Conservation (phyloP, 345 rosid species). For the Pugionium cornutum region DNA sequence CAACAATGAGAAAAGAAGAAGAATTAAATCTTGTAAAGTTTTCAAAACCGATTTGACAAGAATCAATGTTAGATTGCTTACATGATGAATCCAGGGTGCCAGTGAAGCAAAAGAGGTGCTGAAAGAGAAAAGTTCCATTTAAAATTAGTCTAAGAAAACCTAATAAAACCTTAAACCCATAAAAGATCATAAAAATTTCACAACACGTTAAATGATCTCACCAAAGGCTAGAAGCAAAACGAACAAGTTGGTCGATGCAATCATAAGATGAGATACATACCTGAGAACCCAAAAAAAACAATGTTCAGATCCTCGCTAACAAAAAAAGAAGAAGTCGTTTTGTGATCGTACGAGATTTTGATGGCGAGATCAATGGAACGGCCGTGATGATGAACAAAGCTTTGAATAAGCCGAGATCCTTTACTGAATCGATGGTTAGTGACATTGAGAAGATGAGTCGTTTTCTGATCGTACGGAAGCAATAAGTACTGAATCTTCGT, state of each 20-base stretch:
- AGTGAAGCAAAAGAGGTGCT: constrained; percentile 62
- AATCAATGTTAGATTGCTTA: constrained; percentile 39
- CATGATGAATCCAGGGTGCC: constrained; percentile 68
- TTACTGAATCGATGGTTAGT: constrained; percentile 48
- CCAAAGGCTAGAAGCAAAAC: constrained; percentile 57
- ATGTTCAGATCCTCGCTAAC: background rate
- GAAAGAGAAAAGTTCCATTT: constrained; percentile 12
- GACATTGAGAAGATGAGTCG: constrained; percentile 42
- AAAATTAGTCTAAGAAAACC: background rate
- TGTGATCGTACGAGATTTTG: constrained; percentile 42
- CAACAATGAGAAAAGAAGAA: constrained; percentile 18
- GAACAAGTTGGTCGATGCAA: constrained; percentile 49
- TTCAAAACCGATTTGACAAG: background rate
- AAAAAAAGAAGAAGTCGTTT: background rate
- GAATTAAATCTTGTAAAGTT: background rate
- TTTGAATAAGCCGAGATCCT: constrained; percentile 44
- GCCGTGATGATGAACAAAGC: constrained; percentile 42
- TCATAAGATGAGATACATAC: constrained; percentile 47
- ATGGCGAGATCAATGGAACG: constrained; percentile 52
- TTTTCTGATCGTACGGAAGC: constrained; percentile 50
- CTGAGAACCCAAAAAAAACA: constrained; percentile 31
- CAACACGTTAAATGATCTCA: constrained; percentile 27
- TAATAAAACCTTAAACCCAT: background rate
- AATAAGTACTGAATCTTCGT: constrained; percentile 47
- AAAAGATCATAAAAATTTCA: background rate